Evolutionary conservation across 352 stramenopile species (phyloP), one percentile per base, ranked within the genome.

Genomic region (Pythium pyrilobum): DNA sequence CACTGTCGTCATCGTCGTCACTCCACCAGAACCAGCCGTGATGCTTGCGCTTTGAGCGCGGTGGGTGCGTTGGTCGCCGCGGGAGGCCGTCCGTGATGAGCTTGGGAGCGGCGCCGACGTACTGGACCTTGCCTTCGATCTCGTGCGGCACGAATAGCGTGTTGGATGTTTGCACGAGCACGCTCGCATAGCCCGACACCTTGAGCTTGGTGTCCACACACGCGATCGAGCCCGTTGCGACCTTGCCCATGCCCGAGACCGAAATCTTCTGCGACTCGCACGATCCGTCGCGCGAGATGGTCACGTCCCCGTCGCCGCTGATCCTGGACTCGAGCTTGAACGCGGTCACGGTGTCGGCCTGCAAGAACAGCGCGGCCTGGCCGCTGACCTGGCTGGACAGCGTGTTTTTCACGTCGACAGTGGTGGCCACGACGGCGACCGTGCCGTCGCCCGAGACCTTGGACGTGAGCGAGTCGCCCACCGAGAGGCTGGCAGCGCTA

Each of bases 121-220:
- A 66, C 28, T 66, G 50, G 44, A 66, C 46, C 7, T 27, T 44
- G 29, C 56, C 41, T 13, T 47, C 36, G 25, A 66, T 49, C 38
- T 31, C 28, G 31, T 43, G 29, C 29, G 52, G 50, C 8, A 60
- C 59, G 0, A 38, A 18, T 3, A 85, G 59, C 48, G 63, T 71
- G 53, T 75, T 50, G 0, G 52, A 70, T 18, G 71, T 74, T 46
- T 82, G 72, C 21, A 86, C 72, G 16, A 86, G 55, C 50, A 83
- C 55, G n/a, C 69, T 46, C 9, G 70, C 72, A 12, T 62, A 41
- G 6, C 75, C 75, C 61, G 67, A 77, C 20, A 86, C 52, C 18
- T 66, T 57, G 20, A 79, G 51, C 20, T 64, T 66, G 12, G 72
- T 76, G 21, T 65, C 59, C 11, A 59, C 41, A 2, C 67, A 70